Evolutionary conservation across 257 asterid genomes (phyloP).

Genomic region (Solanum chilense): DNA sequence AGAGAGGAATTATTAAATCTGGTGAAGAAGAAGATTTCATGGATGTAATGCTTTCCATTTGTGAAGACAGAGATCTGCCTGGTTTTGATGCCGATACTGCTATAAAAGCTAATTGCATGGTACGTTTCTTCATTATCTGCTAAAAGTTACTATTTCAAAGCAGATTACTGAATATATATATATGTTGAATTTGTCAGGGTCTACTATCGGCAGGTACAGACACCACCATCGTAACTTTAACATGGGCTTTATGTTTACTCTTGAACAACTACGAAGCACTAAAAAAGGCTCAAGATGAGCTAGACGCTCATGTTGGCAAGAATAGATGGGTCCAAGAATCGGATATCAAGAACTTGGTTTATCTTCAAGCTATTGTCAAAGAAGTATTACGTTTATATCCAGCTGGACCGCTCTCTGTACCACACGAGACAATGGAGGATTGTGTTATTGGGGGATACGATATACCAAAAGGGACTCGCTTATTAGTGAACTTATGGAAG

Average conservation of each 20-base stretch:
- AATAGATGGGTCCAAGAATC: conserved; percentile 15
- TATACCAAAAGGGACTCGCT: conserved; percentile 27
- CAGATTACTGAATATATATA: too few relatives aligned
- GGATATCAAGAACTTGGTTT: conserved; percentile 23
- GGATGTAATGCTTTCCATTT: conserved; percentile 10
- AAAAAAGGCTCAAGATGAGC: conserved; percentile 23
- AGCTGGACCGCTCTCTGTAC: conserved; percentile 6
- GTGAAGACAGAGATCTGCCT: neutral
- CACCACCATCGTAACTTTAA: conserved; percentile 12
- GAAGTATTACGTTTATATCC: conserved; percentile 40
- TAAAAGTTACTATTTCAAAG: too few relatives aligned
- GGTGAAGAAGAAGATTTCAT: conserved; percentile 8
- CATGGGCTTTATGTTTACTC: conserved; percentile 26
- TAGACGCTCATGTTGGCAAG: conserved; percentile 32
- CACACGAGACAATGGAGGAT: conserved; percentile 15
- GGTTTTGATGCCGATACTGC: conserved; percentile 12
- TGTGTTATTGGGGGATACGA: conserved; percentile 31
- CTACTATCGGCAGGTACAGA: conserved; percentile 21
- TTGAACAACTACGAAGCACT: conserved; percentile 19
- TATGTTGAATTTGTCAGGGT: neutral
- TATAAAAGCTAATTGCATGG: conserved; percentile 20
- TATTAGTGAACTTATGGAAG: conserved; percentile 36
- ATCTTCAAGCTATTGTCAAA: conserved; percentile 41
- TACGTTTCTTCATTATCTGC: neutral
- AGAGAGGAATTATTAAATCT: neutral